Conservation (phyloP, 1,284 basidiomycete species). For the Fomitopsis pinicola region DNA sequence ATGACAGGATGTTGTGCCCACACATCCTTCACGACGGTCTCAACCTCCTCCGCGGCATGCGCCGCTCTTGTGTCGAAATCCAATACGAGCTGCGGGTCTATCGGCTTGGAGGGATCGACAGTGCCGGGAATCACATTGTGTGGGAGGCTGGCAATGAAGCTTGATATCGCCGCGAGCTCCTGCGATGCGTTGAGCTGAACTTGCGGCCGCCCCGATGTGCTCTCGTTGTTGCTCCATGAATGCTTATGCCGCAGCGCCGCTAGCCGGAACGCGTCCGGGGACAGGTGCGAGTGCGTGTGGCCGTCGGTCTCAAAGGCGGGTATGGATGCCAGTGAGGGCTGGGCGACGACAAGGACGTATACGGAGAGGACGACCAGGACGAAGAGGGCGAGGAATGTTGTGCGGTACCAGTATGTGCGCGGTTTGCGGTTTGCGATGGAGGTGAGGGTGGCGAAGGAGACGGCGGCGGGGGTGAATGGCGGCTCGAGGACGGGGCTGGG, state of each 20-base stretch:
- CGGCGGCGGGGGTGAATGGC: slow-evolving; percentile 25
- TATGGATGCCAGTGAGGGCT: slow-evolving; percentile 37
- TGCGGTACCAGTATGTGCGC: slow-evolving; percentile 35
- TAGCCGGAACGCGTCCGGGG: slow-evolving; percentile 22
- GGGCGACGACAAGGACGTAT: slow-evolving; percentile 50
- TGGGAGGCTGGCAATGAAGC: slow-evolving; percentile 74
- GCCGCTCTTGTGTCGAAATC: slow-evolving; percentile 74
- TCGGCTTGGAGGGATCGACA: slow-evolving; percentile 60
- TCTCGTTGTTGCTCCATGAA: slow-evolving; percentile 15
- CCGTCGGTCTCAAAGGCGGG: slow-evolving; percentile 31
- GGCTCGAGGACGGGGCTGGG: slow-evolving; percentile 21
- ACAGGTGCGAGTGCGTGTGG: slow-evolving; percentile 17
- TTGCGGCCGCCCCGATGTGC: slow-evolving; percentile 27
- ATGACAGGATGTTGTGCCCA: slow-evolving; percentile 78
- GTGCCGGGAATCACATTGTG: slow-evolving; percentile 72
- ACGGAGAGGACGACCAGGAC: slow-evolving; percentile 44
- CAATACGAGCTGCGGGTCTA: slow-evolving; percentile 77
- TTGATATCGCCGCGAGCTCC: slow-evolving; percentile 76
- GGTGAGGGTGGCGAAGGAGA: slow-evolving; percentile 21
- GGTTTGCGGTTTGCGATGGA: slow-evolving; percentile 20
- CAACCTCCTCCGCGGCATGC: slow-evolving; percentile 35
- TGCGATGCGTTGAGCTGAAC: slow-evolving; percentile 49
- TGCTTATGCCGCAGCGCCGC: slow-evolving; percentile 25
- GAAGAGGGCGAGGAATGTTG: slow-evolving; percentile 49
- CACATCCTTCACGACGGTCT: slow-evolving; percentile 33